Conservation (phyloP, 2,329 filamentous ascomycete species). For the Lachnellula occidentalis region DNA sequence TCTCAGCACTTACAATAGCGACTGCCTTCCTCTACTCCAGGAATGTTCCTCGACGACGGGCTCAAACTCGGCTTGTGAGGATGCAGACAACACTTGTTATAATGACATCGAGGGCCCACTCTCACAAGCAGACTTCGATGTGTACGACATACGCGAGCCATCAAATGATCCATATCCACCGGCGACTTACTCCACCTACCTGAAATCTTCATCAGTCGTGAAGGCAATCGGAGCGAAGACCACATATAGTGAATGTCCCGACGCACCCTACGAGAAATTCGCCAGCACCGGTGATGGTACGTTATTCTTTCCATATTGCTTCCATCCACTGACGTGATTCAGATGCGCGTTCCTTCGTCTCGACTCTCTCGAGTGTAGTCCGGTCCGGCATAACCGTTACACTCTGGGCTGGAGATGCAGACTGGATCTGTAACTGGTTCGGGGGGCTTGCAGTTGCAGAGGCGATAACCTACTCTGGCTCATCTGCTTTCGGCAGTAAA, state of each 20-base stretch:
- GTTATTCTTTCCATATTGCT: conserved; percentile 3
- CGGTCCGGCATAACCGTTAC: conserved; percentile 43
- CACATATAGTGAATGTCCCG: conserved; percentile 38
- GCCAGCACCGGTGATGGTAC: conserved; percentile 36
- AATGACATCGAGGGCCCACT: conserved; percentile 1
- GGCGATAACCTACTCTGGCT: conserved; percentile 38
- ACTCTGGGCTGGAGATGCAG: conserved; percentile 52
- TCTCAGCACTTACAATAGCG: not conserved
- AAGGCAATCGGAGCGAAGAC: conserved; percentile 41
- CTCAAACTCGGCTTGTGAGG: not conserved
- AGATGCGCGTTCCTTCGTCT: conserved; percentile 40
- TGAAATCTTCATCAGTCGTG: conserved; percentile 33
- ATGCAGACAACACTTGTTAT: conserved; percentile 1
- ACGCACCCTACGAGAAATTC: conserved; percentile 35
- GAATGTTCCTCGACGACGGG: conserved; percentile 72
- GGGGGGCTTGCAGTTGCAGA: conserved; percentile 45
- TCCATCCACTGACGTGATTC: not conserved
- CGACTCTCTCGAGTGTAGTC: conserved; percentile 40
- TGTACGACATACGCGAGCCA: conserved; percentile 42
- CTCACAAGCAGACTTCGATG: conserved; percentile 33
- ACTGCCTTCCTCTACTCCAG: conserved; percentile 26
- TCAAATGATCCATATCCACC: conserved; percentile 31
- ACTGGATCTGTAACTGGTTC: conserved; percentile 55
- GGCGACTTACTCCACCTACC: conserved; percentile 37
- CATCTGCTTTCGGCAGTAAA: conserved; percentile 36